Evolutionary conservation across 2,329 filamentous ascomycete species (phyloP).

Genomic region (Chaetomium olivaceum): DNA sequence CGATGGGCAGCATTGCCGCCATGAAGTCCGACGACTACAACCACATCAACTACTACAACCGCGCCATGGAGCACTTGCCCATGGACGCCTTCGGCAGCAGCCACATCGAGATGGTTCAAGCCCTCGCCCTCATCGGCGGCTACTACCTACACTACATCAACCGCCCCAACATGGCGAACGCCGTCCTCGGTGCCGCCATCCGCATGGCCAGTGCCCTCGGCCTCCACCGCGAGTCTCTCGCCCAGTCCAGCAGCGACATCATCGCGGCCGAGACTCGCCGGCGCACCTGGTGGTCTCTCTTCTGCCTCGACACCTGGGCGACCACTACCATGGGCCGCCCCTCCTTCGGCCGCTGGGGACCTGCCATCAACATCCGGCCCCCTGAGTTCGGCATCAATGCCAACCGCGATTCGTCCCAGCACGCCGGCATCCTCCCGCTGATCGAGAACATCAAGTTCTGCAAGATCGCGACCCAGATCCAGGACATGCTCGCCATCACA

Average conservation of each 20-base stretch:
- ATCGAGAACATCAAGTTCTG: constrained; percentile 79
- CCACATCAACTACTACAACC: constrained; percentile 69
- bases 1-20: constrained; percentile 70
- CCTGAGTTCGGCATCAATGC: constrained; percentile 56
- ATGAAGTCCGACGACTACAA: constrained; percentile 64
- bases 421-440: constrained; percentile 67
- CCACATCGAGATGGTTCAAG: constrained; percentile 72
- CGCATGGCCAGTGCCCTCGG: constrained; percentile 75
- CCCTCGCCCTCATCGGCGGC: constrained; percentile 69
- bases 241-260: constrained; percentile 47
- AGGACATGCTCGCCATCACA: constrained; percentile 70
- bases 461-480: constrained; percentile 74
- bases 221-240: constrained; percentile 63
- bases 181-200: constrained; percentile 68
- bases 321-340: constrained; percentile 70
- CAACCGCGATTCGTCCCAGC: constrained; percentile 53
- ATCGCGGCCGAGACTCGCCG: constrained; percentile 61
- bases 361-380: constrained; percentile 65
- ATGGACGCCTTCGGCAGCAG: constrained; percentile 69
- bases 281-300: constrained; percentile 73
- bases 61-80: constrained; percentile 65
- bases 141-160: constrained; percentile 80
- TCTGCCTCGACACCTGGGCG: constrained; percentile 74
- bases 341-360: constrained; percentile 66
- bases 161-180: constrained; percentile 74